Evolutionary conservation across 208 protist species (phyloP), one percentile per base, ranked within the genome.

Genomic region (Trypanosoma caninum): DNA sequence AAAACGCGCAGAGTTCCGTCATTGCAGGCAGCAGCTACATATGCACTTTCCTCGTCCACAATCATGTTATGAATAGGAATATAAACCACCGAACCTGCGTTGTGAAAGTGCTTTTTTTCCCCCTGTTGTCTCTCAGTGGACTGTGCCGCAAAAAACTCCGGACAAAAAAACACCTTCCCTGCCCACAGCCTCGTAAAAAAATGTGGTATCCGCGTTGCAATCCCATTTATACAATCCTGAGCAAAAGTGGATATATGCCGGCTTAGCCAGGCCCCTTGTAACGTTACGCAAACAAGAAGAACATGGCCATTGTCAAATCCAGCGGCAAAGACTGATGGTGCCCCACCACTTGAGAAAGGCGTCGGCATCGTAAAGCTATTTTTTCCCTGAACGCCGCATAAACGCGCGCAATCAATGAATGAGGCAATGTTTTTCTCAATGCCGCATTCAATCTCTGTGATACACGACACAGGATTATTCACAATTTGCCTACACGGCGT

Each of bases 241-340:
- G 84, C 80, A 52, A 88, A 86, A 8, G 54, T 70, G 45, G 44
- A 70, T 34, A 89, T 42, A 62, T 88, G 78, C 30, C 66, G 66
- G 53, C 81, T 71, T 65, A 91, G 62, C 69, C 77, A 88, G 20
- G 68, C 81, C n/a, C 77, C 75, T 27, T 82, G 65, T 34, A 61
- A 55, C 25, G 74, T 90, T 33, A 89, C 69, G 40, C 65, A 76
- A 42, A 91, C 16, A 28, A 94, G 59, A 61, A 94, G 60, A 20
- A 91, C 50, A 16, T 91, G 75, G 3, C 87, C 87, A 51, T 83
- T 79, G 37, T 90, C 84, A 61, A 94, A 94, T 38, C 82, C 82
- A 3, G 78, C 78, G 0, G 82, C 84, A 74, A 89, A 91, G n/a
- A 88, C 53, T 22, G 87, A 91, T 9, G 83, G 74, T 10, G 62